Evolutionary conservation across 225 moss, liverwort and hornwort genomes (phyloP).

Genomic region (Physcomitrium patens): DNA sequence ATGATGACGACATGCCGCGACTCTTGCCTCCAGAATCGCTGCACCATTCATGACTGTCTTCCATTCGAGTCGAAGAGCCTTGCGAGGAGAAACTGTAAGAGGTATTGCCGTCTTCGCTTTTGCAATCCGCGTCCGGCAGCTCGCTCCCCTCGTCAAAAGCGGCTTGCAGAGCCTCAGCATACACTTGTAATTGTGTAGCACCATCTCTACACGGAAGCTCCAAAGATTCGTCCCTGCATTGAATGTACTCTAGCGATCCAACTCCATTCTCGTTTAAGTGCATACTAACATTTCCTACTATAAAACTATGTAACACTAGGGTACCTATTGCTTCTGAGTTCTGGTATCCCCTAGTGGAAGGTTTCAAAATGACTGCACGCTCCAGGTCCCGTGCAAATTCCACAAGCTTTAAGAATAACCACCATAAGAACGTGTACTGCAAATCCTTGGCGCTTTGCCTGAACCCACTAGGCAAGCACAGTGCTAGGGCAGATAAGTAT

Average conservation of each 20-base stretch:
- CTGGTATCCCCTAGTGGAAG: background rate
- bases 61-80: slow-evolving; percentile 47
- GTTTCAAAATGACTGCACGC: slow-evolving; percentile 15
- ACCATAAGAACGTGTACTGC: no score
- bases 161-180: slow-evolving; percentile 32
- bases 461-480: background rate
- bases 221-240: slow-evolving; percentile 18
- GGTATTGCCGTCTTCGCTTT: background rate
- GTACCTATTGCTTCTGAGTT: slow-evolving; percentile 24
- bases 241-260: slow-evolving; percentile 18
- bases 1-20: slow-evolving; percentile 46
- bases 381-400: background rate
- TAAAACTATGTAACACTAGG: slow-evolving; percentile 17
- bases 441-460: no score
- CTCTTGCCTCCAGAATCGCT: slow-evolving; percentile 44
- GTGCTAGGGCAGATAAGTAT: background rate
- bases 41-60: slow-evolving; percentile 39
- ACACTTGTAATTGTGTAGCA: background rate
- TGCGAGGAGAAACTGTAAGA: slow-evolving; percentile 45
- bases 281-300: slow-evolving; percentile 27
- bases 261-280: slow-evolving; percentile 24
- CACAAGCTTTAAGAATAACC: no score
- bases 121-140: slow-evolving; percentile 27
- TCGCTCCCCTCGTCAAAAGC: slow-evolving; percentile 29
- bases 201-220: slow-evolving; percentile 26